phyloP scores from a whole-genome alignment of 805 yeast species.

The Saturnispora silvae region DNA sequence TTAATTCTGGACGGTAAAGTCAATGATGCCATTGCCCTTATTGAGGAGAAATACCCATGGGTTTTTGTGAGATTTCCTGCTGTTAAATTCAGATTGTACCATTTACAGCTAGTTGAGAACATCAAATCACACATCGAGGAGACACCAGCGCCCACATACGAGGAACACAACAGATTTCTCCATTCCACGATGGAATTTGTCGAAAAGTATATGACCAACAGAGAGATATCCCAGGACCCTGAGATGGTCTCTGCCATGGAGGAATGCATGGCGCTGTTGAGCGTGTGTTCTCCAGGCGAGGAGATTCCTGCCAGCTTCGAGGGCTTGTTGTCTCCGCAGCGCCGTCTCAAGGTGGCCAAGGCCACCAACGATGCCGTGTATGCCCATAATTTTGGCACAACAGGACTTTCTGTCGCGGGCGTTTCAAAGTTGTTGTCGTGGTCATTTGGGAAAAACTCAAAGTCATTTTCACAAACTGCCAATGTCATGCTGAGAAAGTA shows the following conservation, averaged over 20 bases:
- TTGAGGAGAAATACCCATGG: background rate
- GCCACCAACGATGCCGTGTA: slow-evolving; percentile 2
- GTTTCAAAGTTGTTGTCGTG: slow-evolving; percentile 1
- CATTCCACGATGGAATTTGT: slow-evolving; percentile 1
- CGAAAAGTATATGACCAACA: background rate
- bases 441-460: slow-evolving; percentile 3
- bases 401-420: background rate
- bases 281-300: slow-evolving; percentile 6
- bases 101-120: slow-evolving; percentile 4
- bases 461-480: background rate
- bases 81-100: slow-evolving; percentile 1
- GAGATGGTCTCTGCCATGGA: slow-evolving; percentile 2
- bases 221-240: background rate
- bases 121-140: slow-evolving; percentile 1
- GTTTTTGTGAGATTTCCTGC: slow-evolving; percentile 1
- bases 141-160: background rate
- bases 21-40: background rate
- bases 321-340: background rate
- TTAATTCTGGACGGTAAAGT: background rate
- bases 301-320: slow-evolving; percentile 4
- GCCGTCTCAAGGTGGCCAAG: slow-evolving; percentile 1
- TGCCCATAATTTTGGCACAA: background rate
- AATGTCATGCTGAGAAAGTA: slow-evolving; percentile 1
- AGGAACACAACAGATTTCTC: background rate
- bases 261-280: slow-evolving; percentile 6